Evolutionary conservation across 768 basidiomycete species (phyloP), one percentile per base, ranked within the genome.

Genomic region (Termitomyces eurrhizus): DNA sequence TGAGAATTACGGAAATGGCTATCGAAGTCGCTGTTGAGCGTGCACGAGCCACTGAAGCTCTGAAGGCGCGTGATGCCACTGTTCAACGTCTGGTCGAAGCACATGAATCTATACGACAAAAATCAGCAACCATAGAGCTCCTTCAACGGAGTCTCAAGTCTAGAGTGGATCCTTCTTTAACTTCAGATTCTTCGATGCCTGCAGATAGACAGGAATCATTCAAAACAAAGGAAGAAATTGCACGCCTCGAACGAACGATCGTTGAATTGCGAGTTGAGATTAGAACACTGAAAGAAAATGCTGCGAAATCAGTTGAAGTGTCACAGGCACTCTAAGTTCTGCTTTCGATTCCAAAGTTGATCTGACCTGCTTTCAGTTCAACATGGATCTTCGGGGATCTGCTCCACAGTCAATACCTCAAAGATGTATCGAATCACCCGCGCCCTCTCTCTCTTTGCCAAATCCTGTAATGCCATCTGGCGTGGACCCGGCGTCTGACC

Each of bases 1-100:
- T 80, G 50, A 75, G 76, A 51, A 73, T 75, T 37, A 81, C 78
- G 3, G 83, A 85, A 62, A 76, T 83, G 68, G 79, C 83, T 12
- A 71, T 87, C 32, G 81, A 84, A 59, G 73, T 85, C 21, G 79
- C 84, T 62, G 71, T 80, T 37, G 85, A 87, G 63, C 77, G 76
- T 44, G 58, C 80, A 52, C 79, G 80, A 52, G 80, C 85, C 1
- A 70, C 69, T 24, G 87, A 90, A 66, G 86, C 85, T 1, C 69
- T 86, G 56, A 74, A 72, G 32, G 89, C 88, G 35, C 83, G 89
- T 44, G 89, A 91, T 66, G 80, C 78, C 35, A 82, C 80, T 16
- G 80, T 88, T 1, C 72, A 80, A 45, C 82, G 82, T 35, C 78
- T 91, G 13, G 76, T 80, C 36, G 80, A 84, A 50, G 86, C 86